Conservation (phyloP, 495 filamentous ascomycete species). For the Annulohypoxylon stygium region DNA sequence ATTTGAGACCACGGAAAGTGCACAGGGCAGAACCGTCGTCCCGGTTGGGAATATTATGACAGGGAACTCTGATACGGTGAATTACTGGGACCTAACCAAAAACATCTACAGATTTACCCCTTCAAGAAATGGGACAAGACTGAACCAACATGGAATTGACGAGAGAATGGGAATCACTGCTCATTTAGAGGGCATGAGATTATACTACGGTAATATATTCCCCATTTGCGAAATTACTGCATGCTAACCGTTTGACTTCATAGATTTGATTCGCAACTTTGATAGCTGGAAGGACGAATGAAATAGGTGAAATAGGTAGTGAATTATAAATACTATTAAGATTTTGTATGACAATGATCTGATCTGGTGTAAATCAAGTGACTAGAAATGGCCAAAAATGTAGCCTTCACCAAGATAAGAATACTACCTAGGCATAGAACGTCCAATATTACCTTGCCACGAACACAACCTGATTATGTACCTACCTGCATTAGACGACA, state of each 20-base stretch:
- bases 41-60: constrained; percentile 73
- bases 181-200: constrained; percentile 66
- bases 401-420: not conserved
- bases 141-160: constrained; percentile 68
- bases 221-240: not conserved
- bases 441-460: not conserved
- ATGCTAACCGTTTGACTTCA: not conserved
- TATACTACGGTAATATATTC: constrained; percentile 53
- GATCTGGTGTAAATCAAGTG: not conserved
- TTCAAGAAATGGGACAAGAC: constrained; percentile 59
- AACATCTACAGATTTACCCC: constrained; percentile 72
- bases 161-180: constrained; percentile 65
- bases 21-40: constrained; percentile 68
- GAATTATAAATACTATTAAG: not conserved
- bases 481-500: not conserved
- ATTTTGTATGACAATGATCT: not conserved
- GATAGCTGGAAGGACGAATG: constrained; percentile 31
- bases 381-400: not conserved
- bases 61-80: constrained; percentile 73
- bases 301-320: not conserved
- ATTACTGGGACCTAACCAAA: constrained; percentile 70
- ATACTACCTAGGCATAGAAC: not conserved
- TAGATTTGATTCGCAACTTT: constrained; percentile 40
- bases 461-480: not conserved
- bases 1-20: constrained; percentile 64